Evolutionary conservation across 2,329 filamentous ascomycete species (phyloP), one percentile per base, ranked within the genome.

Genomic region (Chaetomium olivaceum): DNA sequence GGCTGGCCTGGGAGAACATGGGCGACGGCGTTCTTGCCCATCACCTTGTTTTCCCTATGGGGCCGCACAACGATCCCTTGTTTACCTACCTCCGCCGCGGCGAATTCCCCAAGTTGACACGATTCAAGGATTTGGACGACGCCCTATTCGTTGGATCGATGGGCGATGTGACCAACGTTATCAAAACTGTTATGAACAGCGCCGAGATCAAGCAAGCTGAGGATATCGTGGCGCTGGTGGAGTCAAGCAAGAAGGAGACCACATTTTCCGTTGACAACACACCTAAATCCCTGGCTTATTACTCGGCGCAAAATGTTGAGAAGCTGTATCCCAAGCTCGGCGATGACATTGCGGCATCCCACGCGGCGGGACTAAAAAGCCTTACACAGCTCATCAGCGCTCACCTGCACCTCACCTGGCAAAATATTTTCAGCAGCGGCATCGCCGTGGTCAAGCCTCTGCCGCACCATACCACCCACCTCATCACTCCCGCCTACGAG

Each of bases 1-100:
- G 93, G 93, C 80, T 97, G 67, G 94, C 94, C 0, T 99, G 94
- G 93, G 92, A 92, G 62, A 89, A 90, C 66, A 95, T 97, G 91
- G 90, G 90, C 14, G 89, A 89, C 21, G 95, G 95, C 1, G 79
- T 98, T 43, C 82, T 98, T 57, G 84, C 90, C 19, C 89, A 94
- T 75, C 90, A 90, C 78, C 84, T 90, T n/a, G 84, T 92, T 29
- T 83, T 97, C 60, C 95, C 95, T 3, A 97, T 97, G 91, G 91
- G 86, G 0, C 76, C 86, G 21, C 86, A 88, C 70, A 87, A 93
- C 67, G 91, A 97, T 73, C 77, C 85, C 2, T 81, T 94, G 65
- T 80, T 98, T 50, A 78, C 82, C 0, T 91, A 88, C 71, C 81
- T 98, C 65, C 88, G 93, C 61, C 85, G 89, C 46, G 92, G 91